Evolutionary conservation across 2,329 filamentous ascomycete species (phyloP), one percentile per base, ranked within the genome.

Genomic region (Epichloe uncinata): DNA sequence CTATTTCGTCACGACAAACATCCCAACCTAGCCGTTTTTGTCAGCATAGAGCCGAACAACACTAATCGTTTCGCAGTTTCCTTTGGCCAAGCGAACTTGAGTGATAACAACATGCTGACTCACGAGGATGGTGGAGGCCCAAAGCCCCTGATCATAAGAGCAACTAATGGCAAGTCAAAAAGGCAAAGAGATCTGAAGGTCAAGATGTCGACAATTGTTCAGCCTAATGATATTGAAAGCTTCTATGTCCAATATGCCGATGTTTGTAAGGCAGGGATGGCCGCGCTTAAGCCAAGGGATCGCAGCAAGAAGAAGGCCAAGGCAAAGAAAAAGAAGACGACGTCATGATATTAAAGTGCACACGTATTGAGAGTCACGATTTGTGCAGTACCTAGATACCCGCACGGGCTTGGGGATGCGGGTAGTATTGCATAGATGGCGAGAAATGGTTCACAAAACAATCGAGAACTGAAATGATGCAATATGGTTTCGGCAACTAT

Each of bases 171-270:
- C 59, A 86, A 84, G 61, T 77, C 71, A 47, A 80, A 58, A 71
- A 20, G 68, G 54, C 73, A 75, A 54, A 73, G 75, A 50, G 66
- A 72, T 40, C 65, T 74, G 50, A 82, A 84, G 56, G 68, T 86
- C 57, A 95, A 90, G 66, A 63, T 96, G 26, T 87, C 87, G 2
- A 97, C 93, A 0, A 67, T 95, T 0, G 89, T 97, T 1, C 75
- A 84, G 50, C 79, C 85, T 1, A 79, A 83, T 51, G 79, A 84
- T 5, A 66, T 97, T 11, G 89, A 94, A 49, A 71, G 66, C 0
- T 98, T 98, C 63, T 98, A 89, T 65, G 70, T 73, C 34, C 76
- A 79, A 47, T 98, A 97, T 70, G 90, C 89, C 20, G 93, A 97
- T 57, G 76, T 89, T 3, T 96, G 90, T 69, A 96, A 95, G 72